Conservation (phyloP, 1,139 yeast species). For the Magnusiomyces suaveolens region DNA sequence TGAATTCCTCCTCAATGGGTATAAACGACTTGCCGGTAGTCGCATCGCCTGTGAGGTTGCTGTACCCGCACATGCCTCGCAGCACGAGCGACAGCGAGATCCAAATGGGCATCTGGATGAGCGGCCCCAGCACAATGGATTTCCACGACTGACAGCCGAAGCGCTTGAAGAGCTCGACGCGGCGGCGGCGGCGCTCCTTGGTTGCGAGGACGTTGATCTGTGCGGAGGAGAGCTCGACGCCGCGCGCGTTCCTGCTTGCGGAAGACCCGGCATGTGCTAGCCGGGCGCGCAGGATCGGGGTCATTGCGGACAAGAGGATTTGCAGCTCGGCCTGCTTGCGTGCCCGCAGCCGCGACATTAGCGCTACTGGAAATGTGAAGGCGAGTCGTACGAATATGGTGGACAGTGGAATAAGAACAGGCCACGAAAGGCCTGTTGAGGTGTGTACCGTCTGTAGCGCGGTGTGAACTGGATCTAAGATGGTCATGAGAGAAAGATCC, state of each 20-base stretch:
- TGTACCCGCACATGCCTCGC: slow-evolving; percentile 71
- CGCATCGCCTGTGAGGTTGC: slow-evolving; percentile 24
- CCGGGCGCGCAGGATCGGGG: slow-evolving; percentile 64
- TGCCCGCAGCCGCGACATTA: slow-evolving; percentile 57
- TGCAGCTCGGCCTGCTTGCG: slow-evolving; percentile 57
- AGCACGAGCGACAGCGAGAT: slow-evolving; percentile 64
- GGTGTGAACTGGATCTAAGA: slow-evolving; percentile 21
- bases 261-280: slow-evolving; percentile 41
- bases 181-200: slow-evolving; percentile 69
- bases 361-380: slow-evolving; percentile 71
- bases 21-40: slow-evolving; percentile 22
- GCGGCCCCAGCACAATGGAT: slow-evolving; percentile 54
- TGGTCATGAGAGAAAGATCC: neutral
- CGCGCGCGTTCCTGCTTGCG: slow-evolving; percentile 30
- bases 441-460: slow-evolving; percentile 23
- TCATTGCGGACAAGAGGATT: slow-evolving; percentile 59
- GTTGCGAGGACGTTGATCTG: slow-evolving; percentile 64
- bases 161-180: slow-evolving; percentile 54
- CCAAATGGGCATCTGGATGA: slow-evolving; percentile 86
- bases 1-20: slow-evolving; percentile 48
- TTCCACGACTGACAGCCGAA: slow-evolving; percentile 74
- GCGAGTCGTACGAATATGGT: slow-evolving; percentile 56
- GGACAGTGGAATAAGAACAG: slow-evolving; percentile 64
- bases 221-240: slow-evolving; percentile 50
- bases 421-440: slow-evolving; percentile 67